A percentile compares a stretch with the other conserved stretches of the same genome.
Conservation (phyloP, 345 rosid species). For the Raphanus sativus region DNA sequence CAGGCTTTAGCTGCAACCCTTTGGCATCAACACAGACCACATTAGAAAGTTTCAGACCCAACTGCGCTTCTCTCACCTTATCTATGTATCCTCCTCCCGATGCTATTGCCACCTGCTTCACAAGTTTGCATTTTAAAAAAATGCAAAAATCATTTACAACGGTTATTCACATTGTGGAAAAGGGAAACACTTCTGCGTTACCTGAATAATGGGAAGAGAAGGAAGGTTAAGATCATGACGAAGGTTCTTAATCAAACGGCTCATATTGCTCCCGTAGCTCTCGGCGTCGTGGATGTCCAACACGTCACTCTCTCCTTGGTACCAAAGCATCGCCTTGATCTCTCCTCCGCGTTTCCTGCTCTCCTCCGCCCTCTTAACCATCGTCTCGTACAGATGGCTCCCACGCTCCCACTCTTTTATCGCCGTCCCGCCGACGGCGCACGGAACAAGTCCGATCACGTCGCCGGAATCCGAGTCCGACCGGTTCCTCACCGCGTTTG, state of each 20-base stretch:
- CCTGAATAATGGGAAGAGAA: constrained; percentile 68
- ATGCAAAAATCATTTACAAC: too few relatives aligned
- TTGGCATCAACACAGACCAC: constrained; percentile 75
- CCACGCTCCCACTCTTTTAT: constrained; percentile 85
- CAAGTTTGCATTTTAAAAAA: too few relatives aligned
- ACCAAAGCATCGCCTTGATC: constrained; percentile 81
- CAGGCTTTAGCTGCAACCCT: constrained; percentile 65
- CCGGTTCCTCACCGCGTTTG: constrained; percentile 49
- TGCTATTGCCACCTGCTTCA: constrained; percentile 67
- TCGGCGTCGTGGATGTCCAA: constrained; percentile 52
- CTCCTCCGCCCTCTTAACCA: constrained; percentile 68
- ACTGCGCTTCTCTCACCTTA: constrained; percentile 74
- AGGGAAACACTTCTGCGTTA: neutral
- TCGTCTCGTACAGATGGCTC: constrained; percentile 56
- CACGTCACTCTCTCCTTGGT: constrained; percentile 92
- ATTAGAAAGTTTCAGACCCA: constrained; percentile 52
- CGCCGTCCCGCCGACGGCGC: constrained; percentile 90
- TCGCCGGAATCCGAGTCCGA: neutral
- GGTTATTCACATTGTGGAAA: neutral
- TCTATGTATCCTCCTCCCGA: constrained; percentile 68
- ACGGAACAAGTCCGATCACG: constrained; percentile 66
- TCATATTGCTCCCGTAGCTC: constrained; percentile 62
- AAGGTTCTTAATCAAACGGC: constrained; percentile 50
- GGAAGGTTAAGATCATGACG: constrained; percentile 69
- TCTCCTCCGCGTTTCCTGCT: constrained; percentile 59